Conservation (phyloP, 1,284 basidiomycete species). For the Fomes fomentarius region DNA sequence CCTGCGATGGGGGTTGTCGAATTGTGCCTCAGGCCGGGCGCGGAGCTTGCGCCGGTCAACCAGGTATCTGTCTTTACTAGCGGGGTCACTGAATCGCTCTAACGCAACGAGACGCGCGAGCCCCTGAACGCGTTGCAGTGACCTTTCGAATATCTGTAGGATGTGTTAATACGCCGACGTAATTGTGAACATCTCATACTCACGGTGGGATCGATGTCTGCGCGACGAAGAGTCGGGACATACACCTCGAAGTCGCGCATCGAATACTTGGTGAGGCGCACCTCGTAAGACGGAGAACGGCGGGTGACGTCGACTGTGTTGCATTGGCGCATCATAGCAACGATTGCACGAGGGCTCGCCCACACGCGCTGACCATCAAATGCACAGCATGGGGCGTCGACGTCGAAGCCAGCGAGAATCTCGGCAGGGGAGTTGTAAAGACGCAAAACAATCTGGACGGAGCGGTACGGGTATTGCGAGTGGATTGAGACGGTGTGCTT, state of each 20-base stretch:
- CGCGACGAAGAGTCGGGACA: conserved; percentile 51
- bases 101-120: conserved; percentile 61
- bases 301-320: conserved; percentile 62
- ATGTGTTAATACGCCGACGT: neutral
- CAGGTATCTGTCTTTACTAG: conserved; percentile 48
- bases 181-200: conserved; percentile 3
- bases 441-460: conserved; percentile 59
- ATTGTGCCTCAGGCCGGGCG: conserved; percentile 42
- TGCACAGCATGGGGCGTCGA: conserved; percentile 60
- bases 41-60: conserved; percentile 48
- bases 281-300: conserved; percentile 66
- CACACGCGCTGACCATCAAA: conserved; percentile 59
- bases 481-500: conserved; percentile 67
- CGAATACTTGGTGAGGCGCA: conserved; percentile 59
- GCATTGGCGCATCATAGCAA: conserved; percentile 62
- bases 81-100: conserved; percentile 50
- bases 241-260: conserved; percentile 56
- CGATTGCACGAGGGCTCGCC: conserved; percentile 57
- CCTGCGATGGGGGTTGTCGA: conserved; percentile 25
- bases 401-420: conserved; percentile 63
- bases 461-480: conserved; percentile 64
- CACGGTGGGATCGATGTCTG: conserved; percentile 59
- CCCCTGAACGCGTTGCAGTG: conserved; percentile 55
- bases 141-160: conserved; percentile 58
- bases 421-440: conserved; percentile 62